Evolutionary conservation across 176 grass and related monocot species (phyloP).

Genomic region (Oryza coarctata): DNA sequence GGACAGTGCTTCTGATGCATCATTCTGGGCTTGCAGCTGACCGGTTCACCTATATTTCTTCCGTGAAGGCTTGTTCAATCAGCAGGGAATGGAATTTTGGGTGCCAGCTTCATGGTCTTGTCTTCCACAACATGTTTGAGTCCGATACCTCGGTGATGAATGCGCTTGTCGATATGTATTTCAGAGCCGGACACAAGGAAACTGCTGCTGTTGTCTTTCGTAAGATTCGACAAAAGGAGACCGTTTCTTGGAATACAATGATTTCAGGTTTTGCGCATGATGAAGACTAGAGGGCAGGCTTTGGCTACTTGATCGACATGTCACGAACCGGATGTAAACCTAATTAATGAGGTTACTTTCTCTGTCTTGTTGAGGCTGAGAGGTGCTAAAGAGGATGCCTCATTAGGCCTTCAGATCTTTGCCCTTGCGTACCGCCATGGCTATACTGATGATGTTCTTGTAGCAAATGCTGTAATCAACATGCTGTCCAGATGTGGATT

Average conservation of each 20-base stretch:
- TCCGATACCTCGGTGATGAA: constrained; percentile 55
- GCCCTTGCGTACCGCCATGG: constrained; percentile 44
- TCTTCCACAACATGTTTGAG: constrained; percentile 42
- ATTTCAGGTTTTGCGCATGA: constrained; percentile 38
- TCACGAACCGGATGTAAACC: constrained; percentile 27
- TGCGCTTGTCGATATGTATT: constrained; percentile 48
- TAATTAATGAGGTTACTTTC: constrained; percentile 50
- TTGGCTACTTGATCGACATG: constrained; percentile 41
- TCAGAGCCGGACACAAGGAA: constrained; percentile 30
- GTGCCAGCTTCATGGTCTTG: constrained; percentile 33
- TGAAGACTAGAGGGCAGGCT: constrained; percentile 28
- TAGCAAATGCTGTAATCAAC: constrained; percentile 54
- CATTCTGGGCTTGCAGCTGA: constrained; percentile 20
- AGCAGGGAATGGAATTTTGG: not conserved
- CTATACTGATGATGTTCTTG: constrained; percentile 42
- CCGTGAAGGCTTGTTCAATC: constrained; percentile 44
- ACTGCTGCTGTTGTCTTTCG: constrained; percentile 30
- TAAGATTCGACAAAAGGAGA: constrained; percentile 40
- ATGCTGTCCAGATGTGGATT: constrained; percentile 51
- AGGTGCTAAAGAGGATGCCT: constrained; percentile 30
- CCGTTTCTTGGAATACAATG: constrained; percentile 60
- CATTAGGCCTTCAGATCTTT: constrained; percentile 50
- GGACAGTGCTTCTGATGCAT: constrained; percentile 20
- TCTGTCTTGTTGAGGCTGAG: constrained; percentile 44
- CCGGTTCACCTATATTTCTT: constrained; percentile 42